Percentiles rank a stretch among this genome's conserved stretches.
Conservation (phyloP, 192 early-diverging fungal genomes). For the Pecoramyces ruminantium region DNA sequence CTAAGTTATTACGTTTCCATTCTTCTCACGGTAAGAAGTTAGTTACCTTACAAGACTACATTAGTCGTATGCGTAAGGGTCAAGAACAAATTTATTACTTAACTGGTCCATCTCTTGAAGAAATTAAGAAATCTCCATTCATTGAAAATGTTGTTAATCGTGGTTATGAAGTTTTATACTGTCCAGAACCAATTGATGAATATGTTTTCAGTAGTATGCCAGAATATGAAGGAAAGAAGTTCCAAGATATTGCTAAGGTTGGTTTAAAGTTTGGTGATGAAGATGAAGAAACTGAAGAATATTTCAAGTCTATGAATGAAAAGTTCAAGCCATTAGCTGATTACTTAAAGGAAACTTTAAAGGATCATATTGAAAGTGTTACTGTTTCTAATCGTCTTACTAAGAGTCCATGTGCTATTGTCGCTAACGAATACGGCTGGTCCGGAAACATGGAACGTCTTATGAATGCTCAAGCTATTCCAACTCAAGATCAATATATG, state of each 20-base stretch:
- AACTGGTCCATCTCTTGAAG: slow-evolving; percentile 47
- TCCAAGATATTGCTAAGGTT: slow-evolving; percentile 37
- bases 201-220: slow-evolving; percentile 26
- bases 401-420: slow-evolving; percentile 57
- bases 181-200: slow-evolving; percentile 57
- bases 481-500: background rate
- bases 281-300: slow-evolving; percentile 10
- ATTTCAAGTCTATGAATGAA: slow-evolving; percentile 7
- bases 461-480: slow-evolving; percentile 27
- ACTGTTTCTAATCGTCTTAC: slow-evolving; percentile 58
- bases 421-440: slow-evolving; percentile 37
- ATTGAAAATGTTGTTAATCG: slow-evolving; percentile 74
- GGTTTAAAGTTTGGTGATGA: slow-evolving; percentile 36
- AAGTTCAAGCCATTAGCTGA: slow-evolving; percentile 34
- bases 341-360: slow-evolving; percentile 19
- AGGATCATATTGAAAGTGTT: slow-evolving; percentile 26
- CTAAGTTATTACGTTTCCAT: slow-evolving; percentile 65
- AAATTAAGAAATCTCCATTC: slow-evolving; percentile 71
- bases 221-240: slow-evolving; percentile 54
- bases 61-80: slow-evolving; percentile 70
- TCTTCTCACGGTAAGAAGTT: slow-evolving; percentile 31
- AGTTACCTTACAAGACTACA: slow-evolving; percentile 58
- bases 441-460: slow-evolving; percentile 46
- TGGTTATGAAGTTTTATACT: slow-evolving; percentile 66
- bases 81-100: slow-evolving; percentile 84